A percentile compares a stretch with the other conserved stretches of the same genome.
These are phyloP conservation scores for Gracilaria vermiculophylla DNA, from an alignment of 23 red algal species.

Conservation along the genomic window DNA sequence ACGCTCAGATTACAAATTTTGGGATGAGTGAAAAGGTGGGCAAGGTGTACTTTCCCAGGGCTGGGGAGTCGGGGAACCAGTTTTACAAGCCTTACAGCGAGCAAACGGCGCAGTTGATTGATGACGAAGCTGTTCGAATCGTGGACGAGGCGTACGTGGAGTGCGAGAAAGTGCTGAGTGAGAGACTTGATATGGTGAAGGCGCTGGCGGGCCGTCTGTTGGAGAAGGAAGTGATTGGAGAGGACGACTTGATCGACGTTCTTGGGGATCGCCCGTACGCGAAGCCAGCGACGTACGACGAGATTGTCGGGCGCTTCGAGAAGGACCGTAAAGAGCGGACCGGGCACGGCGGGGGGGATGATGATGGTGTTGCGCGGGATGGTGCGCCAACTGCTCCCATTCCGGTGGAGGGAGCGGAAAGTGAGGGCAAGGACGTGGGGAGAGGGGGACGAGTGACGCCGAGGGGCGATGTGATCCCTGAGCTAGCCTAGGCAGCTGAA, in stretches of 20 bases:
- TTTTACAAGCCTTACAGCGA: conserved; percentile 97
- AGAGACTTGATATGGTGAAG: conserved; percentile 75
- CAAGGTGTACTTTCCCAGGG: conserved; percentile 82
- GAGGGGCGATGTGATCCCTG: conserved; percentile 40
- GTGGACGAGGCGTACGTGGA: conserved; percentile 87
- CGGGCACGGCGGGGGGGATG: conserved; percentile 33
- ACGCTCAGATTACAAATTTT: conserved; percentile 89
- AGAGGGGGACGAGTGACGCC: background rate
- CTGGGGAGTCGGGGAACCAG: conserved; percentile 63
- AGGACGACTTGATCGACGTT: conserved; percentile 88
- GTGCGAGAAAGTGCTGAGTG: conserved; percentile 77
- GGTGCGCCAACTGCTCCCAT: conserved; percentile 44
- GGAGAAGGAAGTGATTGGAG: conserved; percentile 89
- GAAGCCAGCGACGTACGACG: conserved; percentile 94
- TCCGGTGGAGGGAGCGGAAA: conserved; percentile 54
- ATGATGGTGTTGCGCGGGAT: conserved; percentile 37
- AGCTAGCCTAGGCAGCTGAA: conserved; percentile 50
- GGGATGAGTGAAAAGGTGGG: conserved; percentile 93
- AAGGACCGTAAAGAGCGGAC: conserved; percentile 72
- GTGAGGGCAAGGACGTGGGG: conserved; percentile 6
- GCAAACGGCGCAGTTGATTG: conserved; percentile 93
- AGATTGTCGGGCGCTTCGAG: conserved; percentile 80
- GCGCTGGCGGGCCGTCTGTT: conserved; percentile 74
- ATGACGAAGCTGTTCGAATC: conserved; percentile 86
- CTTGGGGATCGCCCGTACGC: conserved; percentile 77